Evolutionary conservation across 1,139 yeast genomes (phyloP), one percentile per base, ranked within the genome.

Genomic region (Taphrina confusa): DNA sequence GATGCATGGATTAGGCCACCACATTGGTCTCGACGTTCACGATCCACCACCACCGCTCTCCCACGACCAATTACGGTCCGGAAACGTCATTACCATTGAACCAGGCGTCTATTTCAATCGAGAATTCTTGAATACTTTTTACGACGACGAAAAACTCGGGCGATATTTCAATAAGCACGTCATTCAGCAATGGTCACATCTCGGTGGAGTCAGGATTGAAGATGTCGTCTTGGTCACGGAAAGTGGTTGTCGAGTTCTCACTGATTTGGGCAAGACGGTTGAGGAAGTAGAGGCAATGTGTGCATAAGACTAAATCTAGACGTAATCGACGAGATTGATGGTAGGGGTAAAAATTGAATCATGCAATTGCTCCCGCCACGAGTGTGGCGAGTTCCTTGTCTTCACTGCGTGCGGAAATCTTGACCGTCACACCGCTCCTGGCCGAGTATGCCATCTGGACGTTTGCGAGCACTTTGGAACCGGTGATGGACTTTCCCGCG

Each of bases 131-230:
- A 82, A 86, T 62, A 82, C 85, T 36, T 80, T 82, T 2, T 74
- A 87, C 66, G 76, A 81, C 61, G 81, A 84, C 65, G 81, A 82
- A 1, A 74, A 76, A 36, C 82, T 82, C 68, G 69, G 76, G 42
- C 82, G 82, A 68, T 88, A 75, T 72, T 84, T 92, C 63, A 78
- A 89, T 69, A 72, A 73, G 66, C 82, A 80, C 0, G 82, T 85
- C 1, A 77, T 92, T 65, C 83, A 87, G 60, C 82, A 82, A 70
- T 92, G 90, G 73, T 82, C 87, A 85, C 81, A 85, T 66, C 82
- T 92, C 63, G 98, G 98, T 22, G 98, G 98, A 52, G 96, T 92
- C 4, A 82, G 98, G 73, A 89, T 92, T 64, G 98, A 92, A 73
- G 98, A 92, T 70, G 97, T 91, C 69, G 81, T 92, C 54, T 75